These are phyloP conservation scores for Arxiozyma heterogenica DNA, from an alignment of 1,139 yeast genomes.

Conservation along the genomic window DNA sequence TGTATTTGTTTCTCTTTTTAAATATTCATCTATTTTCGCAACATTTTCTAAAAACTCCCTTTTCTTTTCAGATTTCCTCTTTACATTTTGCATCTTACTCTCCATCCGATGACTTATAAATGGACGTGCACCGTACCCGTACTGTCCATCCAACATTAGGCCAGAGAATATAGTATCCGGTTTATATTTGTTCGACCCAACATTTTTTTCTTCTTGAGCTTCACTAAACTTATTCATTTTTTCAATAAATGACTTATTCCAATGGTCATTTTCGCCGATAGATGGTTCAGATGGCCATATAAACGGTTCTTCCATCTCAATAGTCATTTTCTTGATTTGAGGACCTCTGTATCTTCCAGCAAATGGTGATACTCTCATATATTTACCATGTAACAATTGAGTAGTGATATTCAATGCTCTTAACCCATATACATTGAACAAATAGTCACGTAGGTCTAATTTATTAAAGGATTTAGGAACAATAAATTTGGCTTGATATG, in stretches of 20 bases:
- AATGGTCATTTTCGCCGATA: slow-evolving; percentile 32
- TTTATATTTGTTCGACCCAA: slow-evolving; percentile 63
- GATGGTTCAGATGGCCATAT: slow-evolving; percentile 77
- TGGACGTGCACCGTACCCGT: slow-evolving; percentile 52
- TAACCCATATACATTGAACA: slow-evolving; percentile 79
- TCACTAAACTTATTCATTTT: slow-evolving; percentile 34
- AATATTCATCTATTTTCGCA: neutral
- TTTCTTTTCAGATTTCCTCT: neutral
- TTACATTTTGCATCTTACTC: slow-evolving; percentile 1
- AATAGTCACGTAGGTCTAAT: slow-evolving; percentile 81
- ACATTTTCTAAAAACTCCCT: neutral
- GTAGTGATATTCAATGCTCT: slow-evolving; percentile 83
- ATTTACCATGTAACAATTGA: slow-evolving; percentile 69
- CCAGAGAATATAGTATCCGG: slow-evolving; percentile 75
- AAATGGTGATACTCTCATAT: slow-evolving; percentile 49
- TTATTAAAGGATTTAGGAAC: slow-evolving; percentile 89
- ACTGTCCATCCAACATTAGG: slow-evolving; percentile 33
- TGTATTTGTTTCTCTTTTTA: neutral
- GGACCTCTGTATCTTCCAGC: slow-evolving; percentile 69
- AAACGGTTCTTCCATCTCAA: slow-evolving; percentile 87
- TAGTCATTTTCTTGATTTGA: slow-evolving; percentile 88
- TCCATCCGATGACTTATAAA: slow-evolving; percentile 47
- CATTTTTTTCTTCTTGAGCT: slow-evolving; percentile 36
- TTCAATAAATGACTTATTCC: slow-evolving; percentile 33
- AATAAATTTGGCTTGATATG: slow-evolving; percentile 88